Evolutionary conservation across 2,329 filamentous ascomycete species (phyloP).

Genomic region (Venturia oleaginea): DNA sequence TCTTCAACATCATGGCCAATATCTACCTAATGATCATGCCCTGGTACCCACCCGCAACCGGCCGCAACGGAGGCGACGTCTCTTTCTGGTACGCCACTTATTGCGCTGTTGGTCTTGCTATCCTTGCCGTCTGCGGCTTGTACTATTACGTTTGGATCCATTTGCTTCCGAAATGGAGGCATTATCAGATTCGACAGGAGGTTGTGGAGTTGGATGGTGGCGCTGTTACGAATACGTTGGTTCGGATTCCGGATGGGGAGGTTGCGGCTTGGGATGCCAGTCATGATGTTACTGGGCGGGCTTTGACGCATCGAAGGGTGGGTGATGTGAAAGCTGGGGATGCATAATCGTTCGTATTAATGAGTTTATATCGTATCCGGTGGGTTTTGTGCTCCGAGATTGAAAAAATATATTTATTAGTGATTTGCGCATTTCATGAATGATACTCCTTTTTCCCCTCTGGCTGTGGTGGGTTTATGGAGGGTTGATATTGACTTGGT

Average conservation of each 20-base stretch:
- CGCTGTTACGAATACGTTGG: slow-evolving; percentile 40
- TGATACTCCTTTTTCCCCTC: no score
- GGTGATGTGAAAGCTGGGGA: not conserved
- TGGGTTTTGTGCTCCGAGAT: no score
- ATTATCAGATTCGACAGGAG: slow-evolving; percentile 48
- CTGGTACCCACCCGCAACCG: slow-evolving; percentile 32
- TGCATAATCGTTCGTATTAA: not conserved
- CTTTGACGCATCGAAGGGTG: not conserved
- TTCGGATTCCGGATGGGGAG: slow-evolving; percentile 45
- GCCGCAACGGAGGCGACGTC: slow-evolving; percentile 53
- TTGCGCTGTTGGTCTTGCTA: slow-evolving; percentile 52
- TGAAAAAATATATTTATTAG: no score
- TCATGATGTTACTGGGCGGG: slow-evolving; percentile 40
- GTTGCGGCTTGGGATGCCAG: slow-evolving; percentile 48
- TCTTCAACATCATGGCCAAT: slow-evolving; percentile 32
- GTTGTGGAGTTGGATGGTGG: slow-evolving; percentile 43
- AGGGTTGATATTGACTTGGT: no score
- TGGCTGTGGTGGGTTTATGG: no score
- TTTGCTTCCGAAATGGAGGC: slow-evolving; percentile 42
- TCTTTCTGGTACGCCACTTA: slow-evolving; percentile 70
- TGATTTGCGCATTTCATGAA: no score
- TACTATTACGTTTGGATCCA: slow-evolving; percentile 55
- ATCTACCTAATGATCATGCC: slow-evolving; percentile 34
- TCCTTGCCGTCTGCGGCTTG: slow-evolving; percentile 44
- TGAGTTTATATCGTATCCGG: no score